phyloP scores from a whole-genome alignment of 192 early-diverging fungal genomes.

The Coemansia umbellata region DNA sequence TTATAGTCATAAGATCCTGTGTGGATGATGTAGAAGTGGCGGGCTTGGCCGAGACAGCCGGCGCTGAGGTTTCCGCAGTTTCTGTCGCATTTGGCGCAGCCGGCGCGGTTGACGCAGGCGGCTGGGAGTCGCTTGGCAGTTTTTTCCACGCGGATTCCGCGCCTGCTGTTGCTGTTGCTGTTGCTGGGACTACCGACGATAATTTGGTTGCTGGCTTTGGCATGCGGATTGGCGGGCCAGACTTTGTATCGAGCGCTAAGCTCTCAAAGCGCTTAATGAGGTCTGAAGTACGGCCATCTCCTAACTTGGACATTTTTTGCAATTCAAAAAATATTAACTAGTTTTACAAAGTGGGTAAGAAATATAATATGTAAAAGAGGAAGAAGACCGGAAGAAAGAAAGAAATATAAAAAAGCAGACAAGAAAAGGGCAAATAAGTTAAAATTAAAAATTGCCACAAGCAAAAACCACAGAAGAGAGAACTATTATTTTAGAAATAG shows the following conservation, averaged over 20 bases:
- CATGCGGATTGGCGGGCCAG: neutral
- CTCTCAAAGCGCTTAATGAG: slow-evolving; percentile 42
- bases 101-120: neutral
- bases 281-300: slow-evolving; percentile 31
- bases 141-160: neutral
- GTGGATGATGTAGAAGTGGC: neutral
- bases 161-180: neutral
- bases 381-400: neutral
- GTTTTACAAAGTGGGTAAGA: neutral
- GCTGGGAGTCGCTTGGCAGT: neutral
- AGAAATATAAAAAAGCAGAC: neutral
- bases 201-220: no score
- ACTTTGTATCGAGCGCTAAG: slow-evolving; percentile 22
- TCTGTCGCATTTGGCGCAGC: neutral
- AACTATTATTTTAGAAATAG: no score
- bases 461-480: no score
- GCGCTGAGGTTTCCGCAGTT: neutral
- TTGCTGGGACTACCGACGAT: slow-evolving; percentile 2
- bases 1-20: slow-evolving; percentile 5
- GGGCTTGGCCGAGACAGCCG: neutral
- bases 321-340: neutral
- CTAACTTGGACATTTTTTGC: slow-evolving; percentile 12
- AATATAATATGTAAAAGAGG: neutral
- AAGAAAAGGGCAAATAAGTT: neutral
- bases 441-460: no score